These are phyloP conservation scores for Quercus ilex DNA, from an alignment of 306 rosid species.

Conservation along the genomic window DNA sequence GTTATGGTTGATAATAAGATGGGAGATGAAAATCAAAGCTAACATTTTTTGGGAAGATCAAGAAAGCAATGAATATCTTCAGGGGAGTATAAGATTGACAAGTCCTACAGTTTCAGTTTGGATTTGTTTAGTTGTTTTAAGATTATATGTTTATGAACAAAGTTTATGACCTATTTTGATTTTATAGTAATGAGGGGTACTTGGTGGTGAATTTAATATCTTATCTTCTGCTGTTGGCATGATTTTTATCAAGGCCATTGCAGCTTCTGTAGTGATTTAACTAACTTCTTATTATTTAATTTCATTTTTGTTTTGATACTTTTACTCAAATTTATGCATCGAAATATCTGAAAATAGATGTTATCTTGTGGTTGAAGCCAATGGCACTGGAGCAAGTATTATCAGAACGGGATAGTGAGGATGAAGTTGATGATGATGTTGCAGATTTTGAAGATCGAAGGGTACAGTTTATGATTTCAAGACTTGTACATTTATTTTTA, in stretches of 20 bases:
- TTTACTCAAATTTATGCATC: background rate
- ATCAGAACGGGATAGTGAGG: slow-evolving; percentile 73
- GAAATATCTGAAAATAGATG: background rate
- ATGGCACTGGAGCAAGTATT: slow-evolving; percentile 68
- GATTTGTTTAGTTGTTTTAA: background rate
- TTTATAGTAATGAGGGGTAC: background rate
- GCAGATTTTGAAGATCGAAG: slow-evolving; percentile 60
- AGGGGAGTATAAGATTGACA: background rate
- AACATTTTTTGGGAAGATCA: background rate
- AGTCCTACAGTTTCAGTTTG: background rate
- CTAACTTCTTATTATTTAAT: background rate
- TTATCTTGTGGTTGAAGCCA: slow-evolving; percentile 49
- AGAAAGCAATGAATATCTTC: background rate
- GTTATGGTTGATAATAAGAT: background rate
- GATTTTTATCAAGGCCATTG: background rate
- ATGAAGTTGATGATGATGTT: slow-evolving; percentile 79
- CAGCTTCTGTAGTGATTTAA: background rate
- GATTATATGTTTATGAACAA: background rate
- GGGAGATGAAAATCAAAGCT: background rate
- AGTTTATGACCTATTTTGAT: background rate
- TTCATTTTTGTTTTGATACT: background rate
- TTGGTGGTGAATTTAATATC: background rate
- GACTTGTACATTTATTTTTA: background rate
- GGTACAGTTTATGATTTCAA: slow-evolving; percentile 40
- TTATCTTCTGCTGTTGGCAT: background rate